Evolutionary conservation across 2,329 filamentous ascomycete genomes (phyloP).

Genomic region (Colletotrichum sp.): DNA sequence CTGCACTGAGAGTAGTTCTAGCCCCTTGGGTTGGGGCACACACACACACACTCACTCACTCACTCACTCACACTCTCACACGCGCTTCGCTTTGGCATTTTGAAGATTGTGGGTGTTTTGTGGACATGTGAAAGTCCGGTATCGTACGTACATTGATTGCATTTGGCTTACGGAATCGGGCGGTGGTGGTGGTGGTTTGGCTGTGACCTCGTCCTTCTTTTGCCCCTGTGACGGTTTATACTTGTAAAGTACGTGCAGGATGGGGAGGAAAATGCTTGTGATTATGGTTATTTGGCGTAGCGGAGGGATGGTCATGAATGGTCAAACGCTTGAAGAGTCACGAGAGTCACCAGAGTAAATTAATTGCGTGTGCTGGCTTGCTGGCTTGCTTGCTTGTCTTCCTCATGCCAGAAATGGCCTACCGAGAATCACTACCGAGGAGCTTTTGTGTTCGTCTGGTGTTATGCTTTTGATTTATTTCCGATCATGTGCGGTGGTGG

Average conservation of each 20-base stretch:
- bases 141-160: background rate
- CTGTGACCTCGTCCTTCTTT: background rate
- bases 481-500: background rate
- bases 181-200: background rate
- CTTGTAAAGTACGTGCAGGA: background rate
- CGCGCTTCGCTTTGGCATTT: background rate
- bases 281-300: background rate
- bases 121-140: constrained; percentile 15
- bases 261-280: background rate
- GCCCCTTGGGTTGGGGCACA: background rate
- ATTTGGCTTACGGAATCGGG: background rate
- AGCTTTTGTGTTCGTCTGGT: background rate
- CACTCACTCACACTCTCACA: background rate
- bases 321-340: background rate
- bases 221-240: background rate
- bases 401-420: background rate
- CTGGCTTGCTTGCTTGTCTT: too few species aligned
- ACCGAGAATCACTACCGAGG: background rate
- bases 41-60: background rate
- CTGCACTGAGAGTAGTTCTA: background rate
- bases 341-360: too few species aligned
- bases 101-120: background rate
- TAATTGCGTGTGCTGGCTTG: too few species aligned
- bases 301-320: too few species aligned
- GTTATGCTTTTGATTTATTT: background rate